Percentiles rank a stretch among this genome's conserved stretches.
phyloP scores from a whole-genome alignment of 805 yeast species.

The Priceomyces castillae region DNA sequence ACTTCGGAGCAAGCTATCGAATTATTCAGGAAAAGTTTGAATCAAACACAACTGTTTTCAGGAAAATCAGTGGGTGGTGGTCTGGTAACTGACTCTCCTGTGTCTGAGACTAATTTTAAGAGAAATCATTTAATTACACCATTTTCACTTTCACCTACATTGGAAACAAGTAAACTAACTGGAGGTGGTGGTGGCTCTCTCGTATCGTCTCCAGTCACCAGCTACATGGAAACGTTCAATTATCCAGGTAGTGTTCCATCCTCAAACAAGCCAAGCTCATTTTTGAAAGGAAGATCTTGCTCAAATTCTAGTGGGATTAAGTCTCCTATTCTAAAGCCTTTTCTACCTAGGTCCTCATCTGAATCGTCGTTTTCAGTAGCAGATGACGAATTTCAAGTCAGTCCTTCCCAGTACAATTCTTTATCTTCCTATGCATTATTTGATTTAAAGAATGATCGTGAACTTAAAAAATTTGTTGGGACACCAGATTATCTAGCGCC shows the following conservation, averaged over 20 bases:
- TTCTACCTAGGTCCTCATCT: slow-evolving; percentile 47
- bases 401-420: slow-evolving; percentile 23
- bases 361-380: slow-evolving; percentile 56
- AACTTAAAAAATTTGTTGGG: slow-evolving; percentile 75
- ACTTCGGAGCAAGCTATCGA: slow-evolving; percentile 43
- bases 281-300: slow-evolving; percentile 12
- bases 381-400: slow-evolving; percentile 46
- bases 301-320: slow-evolving; percentile 43
- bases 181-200: slow-evolving; percentile 3
- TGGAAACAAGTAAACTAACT: slow-evolving; percentile 24
- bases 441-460: slow-evolving; percentile 61
- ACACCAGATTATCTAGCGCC: slow-evolving; percentile 98
- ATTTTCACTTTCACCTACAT: slow-evolving; percentile 40
- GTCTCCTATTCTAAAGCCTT: slow-evolving; percentile 50
- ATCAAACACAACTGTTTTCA: slow-evolving; percentile 8
- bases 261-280: slow-evolving; percentile 6
- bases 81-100: slow-evolving; percentile 22
- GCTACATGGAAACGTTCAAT: slow-evolving; percentile 12
- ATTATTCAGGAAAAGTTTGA: slow-evolving; percentile 30
- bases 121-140: slow-evolving; percentile 44
- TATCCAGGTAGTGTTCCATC: slow-evolving; percentile 1
- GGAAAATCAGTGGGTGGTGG: slow-evolving; percentile 5
- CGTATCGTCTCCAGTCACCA: slow-evolving; percentile 14
- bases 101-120: slow-evolving; percentile 26
- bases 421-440: slow-evolving; percentile 56